Evolutionary conservation across 177 flowering plant genomes (phyloP).

Genomic region (Vitis hybrid): DNA sequence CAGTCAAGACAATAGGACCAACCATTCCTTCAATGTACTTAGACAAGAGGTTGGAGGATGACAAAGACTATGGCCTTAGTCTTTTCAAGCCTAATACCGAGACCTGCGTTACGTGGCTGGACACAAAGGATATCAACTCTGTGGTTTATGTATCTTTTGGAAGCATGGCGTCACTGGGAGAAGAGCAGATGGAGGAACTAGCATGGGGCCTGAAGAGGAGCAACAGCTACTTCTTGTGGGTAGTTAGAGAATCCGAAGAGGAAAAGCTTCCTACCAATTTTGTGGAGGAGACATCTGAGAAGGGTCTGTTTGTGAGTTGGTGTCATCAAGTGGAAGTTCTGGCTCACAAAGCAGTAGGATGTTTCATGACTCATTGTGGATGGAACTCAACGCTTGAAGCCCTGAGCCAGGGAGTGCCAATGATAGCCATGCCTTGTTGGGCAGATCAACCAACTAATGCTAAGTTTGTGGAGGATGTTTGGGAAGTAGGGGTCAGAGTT

Average conservation of each 20-base stretch:
- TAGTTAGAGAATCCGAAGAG: conserved; percentile 36
- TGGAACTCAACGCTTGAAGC: conserved; percentile 77
- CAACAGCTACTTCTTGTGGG: conserved; percentile 41
- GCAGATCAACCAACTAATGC: conserved; percentile 61
- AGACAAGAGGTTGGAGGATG: conserved; percentile 35
- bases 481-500: conserved; percentile 52
- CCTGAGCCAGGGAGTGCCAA: conserved; percentile 63
- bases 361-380: conserved; percentile 56
- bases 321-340: conserved; percentile 56
- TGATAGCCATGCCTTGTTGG: conserved; percentile 65
- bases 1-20: conserved; percentile 34
- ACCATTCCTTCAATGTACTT: conserved; percentile 39
- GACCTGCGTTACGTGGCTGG: conserved; percentile 35
- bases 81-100: conserved; percentile 23
- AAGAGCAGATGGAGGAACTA: conserved; percentile 43
- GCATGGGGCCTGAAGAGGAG: conserved; percentile 28
- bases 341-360: conserved; percentile 37
- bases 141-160: conserved; percentile 50
- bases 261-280: conserved; percentile 35
- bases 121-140: conserved; percentile 25
- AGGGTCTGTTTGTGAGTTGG: conserved; percentile 61
- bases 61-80: conserved; percentile 35
- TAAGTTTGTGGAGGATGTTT: conserved; percentile 45
- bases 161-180: conserved; percentile 29
- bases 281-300: conserved; percentile 15